Percentiles rank a stretch among this genome's conserved stretches.
Conservation (phyloP, 1,284 basidiomycete species). For the Puccinia novopanici region DNA sequence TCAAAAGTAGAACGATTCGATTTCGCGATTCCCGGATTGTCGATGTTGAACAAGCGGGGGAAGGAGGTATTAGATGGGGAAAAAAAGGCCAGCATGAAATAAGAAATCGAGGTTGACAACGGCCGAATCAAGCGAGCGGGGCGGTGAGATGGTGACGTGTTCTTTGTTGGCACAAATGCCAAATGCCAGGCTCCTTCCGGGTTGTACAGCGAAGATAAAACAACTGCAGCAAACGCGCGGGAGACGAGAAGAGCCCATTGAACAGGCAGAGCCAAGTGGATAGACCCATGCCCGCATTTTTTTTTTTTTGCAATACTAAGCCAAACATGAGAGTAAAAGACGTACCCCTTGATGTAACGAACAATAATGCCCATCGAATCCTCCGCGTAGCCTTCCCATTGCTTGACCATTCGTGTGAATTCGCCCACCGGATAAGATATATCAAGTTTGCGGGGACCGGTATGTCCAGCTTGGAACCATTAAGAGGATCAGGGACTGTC, state of each 20-base stretch:
- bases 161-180: conserved; percentile 5
- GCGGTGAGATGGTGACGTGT: conserved; percentile 7
- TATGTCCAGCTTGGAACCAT: conserved; percentile 53
- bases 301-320: background rate
- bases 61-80: background rate
- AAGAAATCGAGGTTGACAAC: conserved; percentile 27
- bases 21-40: conserved; percentile 4
- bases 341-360: conserved; percentile 86
- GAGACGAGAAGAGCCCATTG: conserved; percentile 11
- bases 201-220: background rate
- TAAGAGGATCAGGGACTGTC: background rate
- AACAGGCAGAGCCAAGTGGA: conserved; percentile 52
- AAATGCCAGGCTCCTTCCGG: conserved; percentile 22
- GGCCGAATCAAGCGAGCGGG: background rate
- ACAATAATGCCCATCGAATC: conserved; percentile 91
- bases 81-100: conserved; percentile 18
- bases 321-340: conserved; percentile 40
- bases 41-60: conserved; percentile 47
- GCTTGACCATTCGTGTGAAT: conserved; percentile 90
- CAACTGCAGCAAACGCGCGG: conserved; percentile 3
- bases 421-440: conserved; percentile 95
- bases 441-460: conserved; percentile 69
- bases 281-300: conserved; percentile 19
- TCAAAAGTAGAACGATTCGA: conserved; percentile 14
- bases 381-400: conserved; percentile 95